Percentiles rank a stretch among this genome's conserved stretches.
Conservation (phyloP, 2,329 filamentous ascomycete genomes). For the Aureobasidium sp. region DNA sequence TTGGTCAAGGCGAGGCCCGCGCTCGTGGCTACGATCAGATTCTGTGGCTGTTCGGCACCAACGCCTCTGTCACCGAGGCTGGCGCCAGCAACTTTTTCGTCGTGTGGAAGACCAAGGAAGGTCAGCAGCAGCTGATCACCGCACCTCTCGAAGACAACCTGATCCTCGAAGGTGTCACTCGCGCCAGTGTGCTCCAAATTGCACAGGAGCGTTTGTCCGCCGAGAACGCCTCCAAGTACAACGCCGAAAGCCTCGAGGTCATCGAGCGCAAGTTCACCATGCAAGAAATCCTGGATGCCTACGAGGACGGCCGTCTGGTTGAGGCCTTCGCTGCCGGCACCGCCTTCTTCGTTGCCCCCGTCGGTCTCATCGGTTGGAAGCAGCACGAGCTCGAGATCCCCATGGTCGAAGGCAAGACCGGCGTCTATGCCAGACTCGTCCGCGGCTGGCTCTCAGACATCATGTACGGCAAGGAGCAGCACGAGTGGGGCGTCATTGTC, state of each 20-base stretch:
- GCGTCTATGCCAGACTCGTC: constrained; percentile 35
- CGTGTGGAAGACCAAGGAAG: constrained; percentile 63
- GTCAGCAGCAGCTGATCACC: constrained; percentile 65
- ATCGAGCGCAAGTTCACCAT: constrained; percentile 52
- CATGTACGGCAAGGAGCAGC: constrained; percentile 42
- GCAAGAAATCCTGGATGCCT: constrained; percentile 19
- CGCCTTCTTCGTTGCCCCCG: constrained; percentile 51
- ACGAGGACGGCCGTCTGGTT: constrained; percentile 42
- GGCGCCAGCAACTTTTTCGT: constrained; percentile 91
- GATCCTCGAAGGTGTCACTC: constrained; percentile 84
- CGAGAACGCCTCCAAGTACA: constrained; percentile 17
- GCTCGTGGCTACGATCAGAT: constrained; percentile 76
- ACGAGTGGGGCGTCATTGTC: constrained; percentile 43
- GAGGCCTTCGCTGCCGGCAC: constrained; percentile 86
- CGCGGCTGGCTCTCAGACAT: constrained; percentile 43
- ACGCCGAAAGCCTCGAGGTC: constrained; percentile 12
- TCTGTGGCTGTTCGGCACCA: constrained; percentile 80
- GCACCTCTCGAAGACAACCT: constrained; percentile 75
- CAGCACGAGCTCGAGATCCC: constrained; percentile 39
- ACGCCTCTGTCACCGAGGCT: constrained; percentile 79
- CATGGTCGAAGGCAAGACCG: constrained; percentile 27
- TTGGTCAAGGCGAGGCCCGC: constrained; percentile 70
- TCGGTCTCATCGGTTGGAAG: constrained; percentile 40
- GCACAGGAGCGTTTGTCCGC: constrained; percentile 53
- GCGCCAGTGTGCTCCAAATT: constrained; percentile 70